Base-by-base conservation (phyloP, 1,284 basidiomycete species). In the Phlebopus sp. region DNA sequence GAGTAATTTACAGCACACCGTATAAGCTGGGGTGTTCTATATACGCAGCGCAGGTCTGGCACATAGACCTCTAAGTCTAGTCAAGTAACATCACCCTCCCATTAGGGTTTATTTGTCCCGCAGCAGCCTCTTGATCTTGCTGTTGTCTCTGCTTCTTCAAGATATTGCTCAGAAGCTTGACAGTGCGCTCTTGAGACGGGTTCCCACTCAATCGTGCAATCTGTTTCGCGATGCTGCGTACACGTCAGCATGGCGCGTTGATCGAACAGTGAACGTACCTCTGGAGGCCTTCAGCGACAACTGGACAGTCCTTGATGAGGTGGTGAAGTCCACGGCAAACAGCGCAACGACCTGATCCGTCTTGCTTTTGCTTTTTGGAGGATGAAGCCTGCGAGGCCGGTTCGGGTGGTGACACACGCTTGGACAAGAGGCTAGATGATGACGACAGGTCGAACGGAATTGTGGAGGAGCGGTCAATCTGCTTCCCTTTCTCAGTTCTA, bases 221-320 rank as follows among this genome's bases (percentile, higher is more conserved):
- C 34, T 75, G 74, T 29, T 56, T 63, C 11, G 65, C 58, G 30
- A 82, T 70, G 48, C 82, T 79, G 31, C 60, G 23, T 55, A 49
- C 45, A 41, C 31, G 42, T 42, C 14, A 44, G 19, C 30, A 21
- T 46, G 15, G n/a, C 13, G 37, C 13, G 34, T 35, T 44, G 15
- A 37, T 32, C 27, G 38, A 23, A 19, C 32, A 14, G 48, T 11
- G 40, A 31, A 45, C 66, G 37, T 53, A 84, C 84, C 77, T 80
- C 48, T 68, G 62, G 2, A 75, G 68, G 7, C 82, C 82, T 51
- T 68, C 63, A 8, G 53, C 54, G 4, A 81, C 71, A 21, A 74
- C 55, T n/a, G 78, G 75, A 59, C 84, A 86, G 17, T 74, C 69
- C 54, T 77, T 72, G 13, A 77, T 53, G 15, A 72, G 53, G 57